Evolutionary conservation across 352 stramenopile genomes (phyloP).

Genomic region (Saprolegnia parasitica): DNA sequence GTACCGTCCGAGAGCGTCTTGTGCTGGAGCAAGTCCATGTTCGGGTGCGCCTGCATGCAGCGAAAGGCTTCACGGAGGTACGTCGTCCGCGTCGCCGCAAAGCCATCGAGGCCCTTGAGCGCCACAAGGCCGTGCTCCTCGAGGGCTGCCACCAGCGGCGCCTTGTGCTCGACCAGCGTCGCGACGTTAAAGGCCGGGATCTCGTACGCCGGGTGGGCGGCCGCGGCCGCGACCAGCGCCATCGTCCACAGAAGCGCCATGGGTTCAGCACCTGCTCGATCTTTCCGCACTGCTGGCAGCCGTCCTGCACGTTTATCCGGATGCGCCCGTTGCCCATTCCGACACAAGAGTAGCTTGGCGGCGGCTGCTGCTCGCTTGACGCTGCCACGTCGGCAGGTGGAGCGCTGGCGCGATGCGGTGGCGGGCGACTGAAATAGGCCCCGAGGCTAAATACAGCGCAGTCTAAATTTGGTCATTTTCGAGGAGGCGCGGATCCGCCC

Average conservation of each 20-base stretch:
- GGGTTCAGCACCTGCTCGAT: background rate
- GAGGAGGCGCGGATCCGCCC: background rate
- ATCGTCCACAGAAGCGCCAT: background rate
- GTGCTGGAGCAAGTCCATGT: slow-evolving; percentile 10
- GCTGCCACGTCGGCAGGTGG: too few species aligned
- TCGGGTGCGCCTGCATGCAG: slow-evolving; percentile 21
- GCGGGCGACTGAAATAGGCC: too few species aligned
- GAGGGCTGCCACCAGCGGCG: slow-evolving; percentile 26
- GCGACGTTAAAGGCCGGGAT: background rate
- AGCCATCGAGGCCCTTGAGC: slow-evolving; percentile 31
- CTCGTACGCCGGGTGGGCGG: background rate
- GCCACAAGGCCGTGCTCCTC: slow-evolving; percentile 30
- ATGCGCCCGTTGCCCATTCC: background rate
- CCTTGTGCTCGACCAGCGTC: background rate
- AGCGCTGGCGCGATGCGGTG: too few species aligned
- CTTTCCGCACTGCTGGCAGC: background rate
- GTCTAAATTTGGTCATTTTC: background rate
- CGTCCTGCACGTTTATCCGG: background rate
- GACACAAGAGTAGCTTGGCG: background rate
- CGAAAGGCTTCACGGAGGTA: slow-evolving; percentile 28
- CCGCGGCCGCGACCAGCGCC: too few species aligned
- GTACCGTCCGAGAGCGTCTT: slow-evolving; percentile 31
- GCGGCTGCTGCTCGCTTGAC: background rate
- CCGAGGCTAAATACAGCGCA: background rate
- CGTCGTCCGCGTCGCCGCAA: slow-evolving; percentile 19